Evolutionary conservation across 2,329 filamentous ascomycete genomes (phyloP).

Genomic region (Ceratocystis cubensis): DNA sequence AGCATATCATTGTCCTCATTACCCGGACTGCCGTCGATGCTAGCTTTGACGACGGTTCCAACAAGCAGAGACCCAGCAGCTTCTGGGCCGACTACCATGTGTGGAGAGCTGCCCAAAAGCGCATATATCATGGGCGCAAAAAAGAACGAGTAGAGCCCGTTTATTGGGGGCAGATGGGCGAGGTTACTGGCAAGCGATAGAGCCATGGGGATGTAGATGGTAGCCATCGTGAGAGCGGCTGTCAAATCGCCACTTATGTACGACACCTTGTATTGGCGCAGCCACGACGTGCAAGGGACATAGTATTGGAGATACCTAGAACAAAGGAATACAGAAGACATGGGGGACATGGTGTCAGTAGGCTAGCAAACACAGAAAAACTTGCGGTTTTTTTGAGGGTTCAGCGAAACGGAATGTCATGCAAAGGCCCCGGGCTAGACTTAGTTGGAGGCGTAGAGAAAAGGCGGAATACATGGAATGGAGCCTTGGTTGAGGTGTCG

Average conservation of each 20-base stretch:
- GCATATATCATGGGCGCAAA: slow-evolving; percentile 89
- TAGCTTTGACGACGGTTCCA: slow-evolving; percentile 70
- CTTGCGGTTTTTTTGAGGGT: too few species aligned
- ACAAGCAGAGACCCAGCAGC: slow-evolving; percentile 85
- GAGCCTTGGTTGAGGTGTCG: background rate
- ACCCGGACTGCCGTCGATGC: slow-evolving; percentile 55
- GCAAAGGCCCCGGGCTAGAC: background rate
- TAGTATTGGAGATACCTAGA: slow-evolving; percentile 83
- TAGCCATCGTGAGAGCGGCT: slow-evolving; percentile 89
- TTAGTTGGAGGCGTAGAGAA: background rate
- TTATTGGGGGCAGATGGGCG: slow-evolving; percentile 82
- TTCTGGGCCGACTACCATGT: slow-evolving; percentile 90
- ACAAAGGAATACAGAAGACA: slow-evolving; percentile 8
- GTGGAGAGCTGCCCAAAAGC: slow-evolving; percentile 76
- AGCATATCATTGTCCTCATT: slow-evolving; percentile 48
- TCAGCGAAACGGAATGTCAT: too few species aligned
- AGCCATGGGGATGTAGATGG: slow-evolving; percentile 95
- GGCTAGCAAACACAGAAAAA: background rate
- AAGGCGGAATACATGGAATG: background rate
- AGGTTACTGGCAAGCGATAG: slow-evolving; percentile 87
- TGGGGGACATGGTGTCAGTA: background rate
- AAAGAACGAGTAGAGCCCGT: slow-evolving; percentile 87
- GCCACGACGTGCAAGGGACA: slow-evolving; percentile 81
- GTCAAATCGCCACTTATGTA: slow-evolving; percentile 79
- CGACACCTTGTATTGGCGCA: slow-evolving; percentile 68